These are phyloP conservation scores for Lipomyces yamanashiensis DNA, from an alignment of 805 yeast genomes.

Conservation along the genomic window DNA sequence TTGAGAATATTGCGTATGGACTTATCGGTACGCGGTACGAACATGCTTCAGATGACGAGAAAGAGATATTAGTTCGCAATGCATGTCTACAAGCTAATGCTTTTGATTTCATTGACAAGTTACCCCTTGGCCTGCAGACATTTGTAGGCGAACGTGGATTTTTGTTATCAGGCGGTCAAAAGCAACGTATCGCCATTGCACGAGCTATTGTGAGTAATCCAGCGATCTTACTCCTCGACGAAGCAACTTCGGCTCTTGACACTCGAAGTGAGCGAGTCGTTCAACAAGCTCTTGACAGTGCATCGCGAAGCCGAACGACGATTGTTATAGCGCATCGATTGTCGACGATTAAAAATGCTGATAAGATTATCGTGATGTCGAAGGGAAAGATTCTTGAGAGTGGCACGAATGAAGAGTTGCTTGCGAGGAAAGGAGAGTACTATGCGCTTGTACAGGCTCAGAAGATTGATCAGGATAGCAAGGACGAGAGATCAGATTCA, in stretches of 20 bases:
- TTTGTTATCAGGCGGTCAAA: conserved; percentile 70
- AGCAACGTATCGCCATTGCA: conserved; percentile 66
- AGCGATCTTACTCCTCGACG: conserved; percentile 60
- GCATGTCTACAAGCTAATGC: conserved; percentile 61
- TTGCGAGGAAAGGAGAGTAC: conserved; percentile 37
- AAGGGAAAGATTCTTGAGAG: conserved; percentile 53
- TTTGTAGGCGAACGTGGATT: conserved; percentile 61
- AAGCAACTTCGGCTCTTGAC: conserved; percentile 70
- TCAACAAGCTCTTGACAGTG: conserved; percentile 53
- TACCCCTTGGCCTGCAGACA: conserved; percentile 58
- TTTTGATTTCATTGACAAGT: conserved; percentile 52
- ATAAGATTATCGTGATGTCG: conserved; percentile 51
- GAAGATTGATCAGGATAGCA: conserved; percentile 20
- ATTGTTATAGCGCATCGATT: conserved; percentile 59
- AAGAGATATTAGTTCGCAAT: conserved; percentile 46
- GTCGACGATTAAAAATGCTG: conserved; percentile 56
- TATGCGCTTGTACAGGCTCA: conserved; percentile 41
- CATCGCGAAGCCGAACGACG: conserved; percentile 48
- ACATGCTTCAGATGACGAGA: conserved; percentile 47
- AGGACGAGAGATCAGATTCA: conserved; percentile 10
- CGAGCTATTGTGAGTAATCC: conserved; percentile 63
- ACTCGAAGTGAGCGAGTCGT: conserved; percentile 65
- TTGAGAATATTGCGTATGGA: conserved; percentile 82
- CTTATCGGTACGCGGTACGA: conserved; percentile 46
- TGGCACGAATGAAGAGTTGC: conserved; percentile 45